Evolutionary conservation across 2,329 filamentous ascomycete genomes (phyloP), one percentile per base, ranked within the genome.

Genomic region (Paracorniculantispora psalliotae): DNA sequence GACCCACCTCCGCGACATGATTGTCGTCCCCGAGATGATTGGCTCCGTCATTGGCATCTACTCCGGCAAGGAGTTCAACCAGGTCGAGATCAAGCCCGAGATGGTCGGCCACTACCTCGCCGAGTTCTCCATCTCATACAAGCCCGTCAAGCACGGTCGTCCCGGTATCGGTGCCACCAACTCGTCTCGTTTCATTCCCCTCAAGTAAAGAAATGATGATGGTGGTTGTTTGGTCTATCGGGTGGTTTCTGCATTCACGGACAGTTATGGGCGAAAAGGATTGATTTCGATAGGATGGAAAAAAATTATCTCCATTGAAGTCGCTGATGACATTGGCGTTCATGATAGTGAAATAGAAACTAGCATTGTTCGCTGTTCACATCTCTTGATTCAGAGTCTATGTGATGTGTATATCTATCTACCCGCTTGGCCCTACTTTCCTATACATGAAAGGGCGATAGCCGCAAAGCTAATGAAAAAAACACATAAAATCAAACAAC

Each of bases 31-130:
- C 73, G 94, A 99, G 87, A 97, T 99, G 94, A 99, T 99, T 77
- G 94, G 94, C 74, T 90, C 85, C 80, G 93, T 99, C 74, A 90
- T 99, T 74, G 94, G 92, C 78, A 94, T 99, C 85, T 99, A 99
- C 90, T 96, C 91, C 69, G 94, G 94, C 77, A 99, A 99, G 89
- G 92, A 97, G 82, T 99, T 99, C 90, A 99, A 99, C 89, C 93
- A 97, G 87, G 92, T 99, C 73, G 94, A 99, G 82, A 94, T 99
- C 84, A 97, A 97, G 89, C 94, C 94, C 72, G 94, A 99, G 87
- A 99, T 99, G 94, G 94, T 99, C 80, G 94, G 94, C 79, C 93
- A 97, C 86, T 97, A 97, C 86, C 86, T 99, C 69, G 94, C 85
- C 75, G 94, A 99, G 83, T 99, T 99, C 87, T 97, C 92, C 70